Percentiles rank a stretch among this genome's conserved stretches.
These are phyloP conservation scores for Barnettozyma sucrosica DNA, from an alignment of 805 yeast species.

Conservation along the genomic window DNA sequence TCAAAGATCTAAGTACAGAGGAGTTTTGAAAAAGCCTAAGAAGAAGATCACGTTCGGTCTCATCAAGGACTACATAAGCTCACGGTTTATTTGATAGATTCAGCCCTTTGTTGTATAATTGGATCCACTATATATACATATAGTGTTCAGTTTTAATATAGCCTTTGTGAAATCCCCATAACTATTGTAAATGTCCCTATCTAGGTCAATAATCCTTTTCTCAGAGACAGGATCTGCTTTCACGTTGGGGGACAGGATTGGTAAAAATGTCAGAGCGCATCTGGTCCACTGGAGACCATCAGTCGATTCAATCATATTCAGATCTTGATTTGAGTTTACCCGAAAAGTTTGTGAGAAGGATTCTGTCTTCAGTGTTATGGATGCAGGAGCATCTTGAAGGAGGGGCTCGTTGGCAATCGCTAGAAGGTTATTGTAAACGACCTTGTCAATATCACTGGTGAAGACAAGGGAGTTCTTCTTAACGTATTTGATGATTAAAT, in stretches of 20 bases:
- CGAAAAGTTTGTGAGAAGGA: conserved; percentile 19
- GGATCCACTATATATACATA: conserved; percentile 22
- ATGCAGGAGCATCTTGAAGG: not conserved
- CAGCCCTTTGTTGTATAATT: conserved; percentile 11
- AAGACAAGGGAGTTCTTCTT: conserved; percentile 3
- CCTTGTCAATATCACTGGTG: conserved; percentile 14
- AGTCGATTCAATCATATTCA: conserved; percentile 11
- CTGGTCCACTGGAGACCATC: conserved; percentile 21
- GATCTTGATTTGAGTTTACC: conserved; percentile 8
- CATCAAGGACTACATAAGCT: not conserved
- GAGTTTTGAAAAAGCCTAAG: conserved; percentile 7
- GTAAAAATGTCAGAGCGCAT: conserved; percentile 22
- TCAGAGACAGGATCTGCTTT: conserved; percentile 19
- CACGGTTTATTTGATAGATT: not conserved
- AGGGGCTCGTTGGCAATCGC: conserved; percentile 1
- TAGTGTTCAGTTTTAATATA: conserved; percentile 10
- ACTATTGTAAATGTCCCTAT: conserved; percentile 14
- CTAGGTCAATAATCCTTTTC: conserved; percentile 18
- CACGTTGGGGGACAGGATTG: conserved; percentile 5
- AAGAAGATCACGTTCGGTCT: not conserved
- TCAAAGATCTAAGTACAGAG: conserved; percentile 8
- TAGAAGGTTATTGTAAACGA: conserved; percentile 10
- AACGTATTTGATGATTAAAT: conserved; percentile 13
- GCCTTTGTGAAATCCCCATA: conserved; percentile 21
- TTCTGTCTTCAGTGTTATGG: conserved; percentile 9